Evolutionary conservation across 306 rosid genomes (phyloP), one percentile per base, ranked within the genome.

Genomic region (Amphicarpaea edgeworthii): DNA sequence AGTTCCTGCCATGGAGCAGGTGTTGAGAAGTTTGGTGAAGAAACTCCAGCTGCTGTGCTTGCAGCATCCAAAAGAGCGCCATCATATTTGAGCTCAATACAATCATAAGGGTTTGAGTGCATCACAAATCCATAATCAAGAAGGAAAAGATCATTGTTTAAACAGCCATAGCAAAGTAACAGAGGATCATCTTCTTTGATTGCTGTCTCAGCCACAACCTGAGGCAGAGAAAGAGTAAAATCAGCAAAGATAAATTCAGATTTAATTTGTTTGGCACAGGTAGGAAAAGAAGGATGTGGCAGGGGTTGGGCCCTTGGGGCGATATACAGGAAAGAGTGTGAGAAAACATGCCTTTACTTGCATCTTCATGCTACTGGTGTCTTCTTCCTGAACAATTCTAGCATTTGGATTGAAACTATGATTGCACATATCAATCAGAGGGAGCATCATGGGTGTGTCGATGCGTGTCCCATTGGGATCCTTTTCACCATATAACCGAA

Each of bases 401-500:
- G 89, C 91, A 87, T 92, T 95, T 8, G 98, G 89, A 68, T 76
- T 61, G 80, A 95, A 95, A 91, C 96, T 90, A 74, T 95, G 98
- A 79, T 95, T 95, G 87, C 98, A 95, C 98, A 92, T 92, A 83
- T 95, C 97, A 26, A 95, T 89, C 21, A 95, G 96, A 73, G 98
- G 98, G 82, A 95, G 98, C 95, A 95, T 86, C 98, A 90, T 92
- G 57, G 96, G 96, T 45, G 90, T 68, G 51, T 86, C 77, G 12
- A 61, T 66, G 24, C 73, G 62, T 41, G 42, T 63, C 34, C 90
- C 93, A 84, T 84, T 85, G 32, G 83, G 63, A 66, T 72, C 76
- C 85, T 72, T 91, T 83, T 87, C 80, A 73, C 90, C 96, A 59
- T 92, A 74, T 41, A 95, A 84, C 69, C 88, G 87, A 77, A 92